Base-by-base conservation (phyloP, 768 basidiomycete species). In the Dictyophora rubrovolvata region DNA sequence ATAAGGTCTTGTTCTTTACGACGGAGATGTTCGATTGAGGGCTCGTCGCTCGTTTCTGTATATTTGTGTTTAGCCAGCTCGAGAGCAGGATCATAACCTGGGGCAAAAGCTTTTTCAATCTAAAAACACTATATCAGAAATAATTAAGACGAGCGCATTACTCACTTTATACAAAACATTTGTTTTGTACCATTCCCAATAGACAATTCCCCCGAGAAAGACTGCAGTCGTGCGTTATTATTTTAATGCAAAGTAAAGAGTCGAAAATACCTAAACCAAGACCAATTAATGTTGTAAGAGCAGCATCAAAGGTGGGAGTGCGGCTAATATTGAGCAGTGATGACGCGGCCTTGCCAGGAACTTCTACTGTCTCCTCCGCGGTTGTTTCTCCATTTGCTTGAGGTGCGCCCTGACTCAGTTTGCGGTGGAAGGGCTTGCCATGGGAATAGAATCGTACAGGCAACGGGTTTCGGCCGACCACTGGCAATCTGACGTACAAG, bases 81-180 rank as follows among this genome's bases (percentile, higher is more conserved):
- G 37, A 93, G 79, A 4, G 86, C 87, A 22, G 88, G 88, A 68
- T 89, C 89, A 67, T 89, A 93, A 1, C 93, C 90, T 21, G 83
- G 74, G 42, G 77, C 75, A 67, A 95, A 92, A 1, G 87, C 89
- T 46, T 78, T 70, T 68, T 87, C 86, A 47, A 94, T 90, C 87
- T 89, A 64, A 23, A 21, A 50, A 35, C 20, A 55, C 46, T 53
- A 5, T 47, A 11, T 17, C 50, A 14, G n/a, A 42, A 37, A 54
- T n/a, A 14, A n/a, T 14, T 42, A n/a, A 14, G 11, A 42, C 3
- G 3, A 4, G n/a, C 12, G 12, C 49, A 47, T 34, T 34, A 59
- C 63, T 61, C 49, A 87, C 90, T 79, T 94, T 87, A 69, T 81
- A 74, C 18, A 93, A 74, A 18, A 93, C 92, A 64, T 85, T 83